These are phyloP conservation scores for Trypanosoma vivax DNA, from an alignment of 208 protist genomes.

Conservation along the genomic window DNA sequence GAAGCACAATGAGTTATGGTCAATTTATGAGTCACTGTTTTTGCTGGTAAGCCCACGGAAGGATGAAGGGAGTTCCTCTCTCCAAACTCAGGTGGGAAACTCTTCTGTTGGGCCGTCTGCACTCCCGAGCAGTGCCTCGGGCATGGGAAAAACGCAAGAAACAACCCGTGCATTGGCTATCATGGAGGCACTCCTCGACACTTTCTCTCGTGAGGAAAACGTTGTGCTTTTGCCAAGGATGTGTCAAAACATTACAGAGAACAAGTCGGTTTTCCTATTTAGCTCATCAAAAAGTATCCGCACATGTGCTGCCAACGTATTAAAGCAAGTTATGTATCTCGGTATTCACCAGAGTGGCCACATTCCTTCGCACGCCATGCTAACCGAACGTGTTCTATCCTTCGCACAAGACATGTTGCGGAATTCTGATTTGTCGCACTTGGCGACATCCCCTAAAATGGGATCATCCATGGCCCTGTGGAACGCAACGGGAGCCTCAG, in stretches of 20 bases:
- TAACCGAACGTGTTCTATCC: not conserved
- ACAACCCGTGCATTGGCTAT: conserved; percentile 5
- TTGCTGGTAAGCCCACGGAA: not conserved
- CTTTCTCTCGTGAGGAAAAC: conserved; percentile 14
- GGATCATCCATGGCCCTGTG: too few relatives aligned
- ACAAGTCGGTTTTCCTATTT: conserved; percentile 19
- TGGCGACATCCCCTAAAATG: too few relatives aligned
- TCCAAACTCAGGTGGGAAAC: too few relatives aligned
- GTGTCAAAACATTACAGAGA: conserved; percentile 13
- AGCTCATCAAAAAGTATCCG: conserved; percentile 8
- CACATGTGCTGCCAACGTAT: conserved; percentile 4
- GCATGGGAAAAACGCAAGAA: conserved; percentile 11
- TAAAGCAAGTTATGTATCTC: conserved; percentile 21
- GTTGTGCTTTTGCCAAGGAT: conserved; percentile 22
- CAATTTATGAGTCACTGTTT: conserved; percentile 17
- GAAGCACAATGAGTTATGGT: conserved; percentile 12
- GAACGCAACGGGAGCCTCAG: too few relatives aligned
- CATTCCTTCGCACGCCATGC: conserved; percentile 4
- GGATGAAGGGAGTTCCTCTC: not conserved
- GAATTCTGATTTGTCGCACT: conserved; percentile 1
- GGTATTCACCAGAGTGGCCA: conserved; percentile 16
- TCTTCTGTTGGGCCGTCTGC: not conserved
- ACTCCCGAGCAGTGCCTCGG: not conserved
- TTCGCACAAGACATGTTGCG: conserved; percentile 6
- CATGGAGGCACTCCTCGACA: conserved; percentile 1